Evolutionary conservation across 2,329 filamentous ascomycete genomes (phyloP).

Genomic region (Colletotrichum lupini): DNA sequence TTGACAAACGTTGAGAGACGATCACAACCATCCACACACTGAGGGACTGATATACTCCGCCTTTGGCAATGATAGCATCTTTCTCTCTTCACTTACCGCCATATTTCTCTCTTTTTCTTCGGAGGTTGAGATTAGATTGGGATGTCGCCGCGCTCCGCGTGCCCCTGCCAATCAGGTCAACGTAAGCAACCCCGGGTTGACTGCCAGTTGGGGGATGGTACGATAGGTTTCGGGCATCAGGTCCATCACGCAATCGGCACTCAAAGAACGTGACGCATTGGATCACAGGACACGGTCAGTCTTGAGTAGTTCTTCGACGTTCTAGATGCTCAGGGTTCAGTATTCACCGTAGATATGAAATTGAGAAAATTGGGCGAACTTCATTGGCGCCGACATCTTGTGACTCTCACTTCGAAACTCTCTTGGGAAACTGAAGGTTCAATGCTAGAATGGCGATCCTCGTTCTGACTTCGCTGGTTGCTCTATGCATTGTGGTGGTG

Average conservation of each 20-base stretch:
- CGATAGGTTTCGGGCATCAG: not conserved
- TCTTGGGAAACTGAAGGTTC: too few relatives aligned
- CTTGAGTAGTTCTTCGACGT: not conserved
- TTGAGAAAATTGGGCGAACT: not conserved
- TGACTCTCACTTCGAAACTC: too few relatives aligned
- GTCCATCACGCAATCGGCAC: constrained; percentile 8
- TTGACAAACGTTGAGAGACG: too few relatives aligned
- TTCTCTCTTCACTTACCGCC: not conserved
- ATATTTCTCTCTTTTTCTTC: not conserved
- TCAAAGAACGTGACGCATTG: not conserved
- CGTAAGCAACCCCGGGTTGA: not conserved
- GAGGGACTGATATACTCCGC: not conserved
- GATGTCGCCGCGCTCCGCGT: not conserved
- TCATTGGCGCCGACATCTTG: too few relatives aligned
- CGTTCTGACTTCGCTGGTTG: not conserved
- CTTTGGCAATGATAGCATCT: not conserved
- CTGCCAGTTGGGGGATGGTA: not conserved
- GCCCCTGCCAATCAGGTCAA: not conserved
- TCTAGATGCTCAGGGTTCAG: not conserved
- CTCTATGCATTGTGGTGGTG: not conserved
- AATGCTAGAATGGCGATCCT: not conserved
- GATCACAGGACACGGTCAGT: not conserved
- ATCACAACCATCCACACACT: too few relatives aligned
- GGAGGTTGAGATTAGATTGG: not conserved
- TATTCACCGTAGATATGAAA: not conserved